Evolutionary conservation across 495 filamentous ascomycete species (phyloP), one percentile per base, ranked within the genome.

Genomic region (Clohesyomyces aquaticus): DNA sequence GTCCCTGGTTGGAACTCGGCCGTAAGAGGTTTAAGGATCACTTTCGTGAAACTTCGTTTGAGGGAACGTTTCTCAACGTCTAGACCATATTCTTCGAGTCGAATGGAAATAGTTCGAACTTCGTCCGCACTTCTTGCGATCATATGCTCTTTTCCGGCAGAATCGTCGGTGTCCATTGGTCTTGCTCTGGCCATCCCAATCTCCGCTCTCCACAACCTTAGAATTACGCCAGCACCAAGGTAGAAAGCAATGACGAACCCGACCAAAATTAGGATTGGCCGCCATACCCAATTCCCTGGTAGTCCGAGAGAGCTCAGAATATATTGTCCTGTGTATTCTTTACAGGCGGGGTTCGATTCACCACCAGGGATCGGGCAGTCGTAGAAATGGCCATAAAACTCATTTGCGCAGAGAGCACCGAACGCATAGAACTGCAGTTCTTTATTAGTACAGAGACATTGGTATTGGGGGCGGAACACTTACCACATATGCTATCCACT

Each of bases 311-410:
- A 84, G 9, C 83, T 69, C 77, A 91, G 83, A 41, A 91, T 83
- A 59, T 83, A 91, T 12, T 73, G 72, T 0, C 88, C 88, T 0
- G 84, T 88, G 51, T 87, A 91, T 61, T 85, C 76, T 29, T 80
- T 79, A 68, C 88, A 91, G 4, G 72, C 80, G 2, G 86, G 85
- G 67, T 89, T 82, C 8, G 67, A 25, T 0, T 79, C 75, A 42
- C 83, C 79, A 9, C 83, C 79, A 11, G 83, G 81, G 19, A 79
- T 74, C 4, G 87, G 88, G 59, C 88, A 91, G 65, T 83, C 81
- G 63, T 90, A 91, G 63, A 90, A 87, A 25, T 78, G 75, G 14
- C 78, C 82, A 8, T 83, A 76, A 52, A 91, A 91, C 67, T 91
- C 88, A 59, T 90, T 91, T 3, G 82, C 81, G 55, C 77, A 80